phyloP scores from a whole-genome alignment of 2,329 filamentous ascomycete species.

The Ustulina deusta region DNA sequence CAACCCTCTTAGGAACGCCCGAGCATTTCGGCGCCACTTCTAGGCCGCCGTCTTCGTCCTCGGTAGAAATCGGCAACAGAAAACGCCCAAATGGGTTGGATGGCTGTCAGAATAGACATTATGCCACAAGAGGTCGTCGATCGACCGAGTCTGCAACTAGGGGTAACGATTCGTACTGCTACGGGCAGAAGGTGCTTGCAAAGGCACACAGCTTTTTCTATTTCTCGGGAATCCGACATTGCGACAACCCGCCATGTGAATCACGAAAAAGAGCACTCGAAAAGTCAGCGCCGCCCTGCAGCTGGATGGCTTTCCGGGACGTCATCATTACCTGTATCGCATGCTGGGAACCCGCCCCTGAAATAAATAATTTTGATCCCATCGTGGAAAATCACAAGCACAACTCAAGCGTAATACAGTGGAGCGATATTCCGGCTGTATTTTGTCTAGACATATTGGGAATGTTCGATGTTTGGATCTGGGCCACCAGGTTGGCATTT shows the following conservation, averaged over 20 bases:
- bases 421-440: slow-evolving; percentile 13
- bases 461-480: slow-evolving; percentile 30
- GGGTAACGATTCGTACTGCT: too few relatives aligned
- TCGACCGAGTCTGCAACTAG: too few relatives aligned
- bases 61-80: too few relatives aligned
- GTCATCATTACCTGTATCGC: slow-evolving; percentile 24
- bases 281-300: slow-evolving; percentile 22
- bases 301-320: slow-evolving; percentile 30
- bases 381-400: slow-evolving; percentile 7
- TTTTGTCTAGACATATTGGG: slow-evolving; percentile 31
- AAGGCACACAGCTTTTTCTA: slow-evolving; percentile 29
- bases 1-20: too few relatives aligned
- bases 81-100: too few relatives aligned
- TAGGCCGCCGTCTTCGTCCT: too few relatives aligned
- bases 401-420: too few relatives aligned
- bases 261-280: slow-evolving; percentile 24
- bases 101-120: too few relatives aligned
- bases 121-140: too few relatives aligned
- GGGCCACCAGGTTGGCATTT: slow-evolving; percentile 20
- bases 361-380: too few relatives aligned
- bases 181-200: slow-evolving; percentile 28
- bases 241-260: slow-evolving; percentile 26
- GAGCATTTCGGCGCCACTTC: too few relatives aligned
- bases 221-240: slow-evolving; percentile 25
- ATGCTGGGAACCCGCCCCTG: slow-evolving; percentile 31